These are phyloP conservation scores for Colletotrichum spaethianum DNA, from an alignment of 2,329 filamentous ascomycete genomes.

Conservation along the genomic window DNA sequence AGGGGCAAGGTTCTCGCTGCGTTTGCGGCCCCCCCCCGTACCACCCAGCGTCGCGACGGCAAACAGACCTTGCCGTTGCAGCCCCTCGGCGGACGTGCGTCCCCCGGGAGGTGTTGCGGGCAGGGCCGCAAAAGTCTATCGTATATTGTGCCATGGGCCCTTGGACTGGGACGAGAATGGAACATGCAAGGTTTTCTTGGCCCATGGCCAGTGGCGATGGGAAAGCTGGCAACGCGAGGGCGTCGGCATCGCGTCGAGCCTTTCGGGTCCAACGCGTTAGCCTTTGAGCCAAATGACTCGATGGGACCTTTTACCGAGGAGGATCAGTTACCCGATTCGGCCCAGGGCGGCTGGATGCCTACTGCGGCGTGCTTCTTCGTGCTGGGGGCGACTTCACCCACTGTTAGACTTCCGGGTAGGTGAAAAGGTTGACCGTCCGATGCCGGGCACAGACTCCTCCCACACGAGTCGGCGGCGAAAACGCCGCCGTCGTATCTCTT, in stretches of 20 bases:
- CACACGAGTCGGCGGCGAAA: conserved; percentile 19
- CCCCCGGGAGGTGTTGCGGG: conserved; percentile 13
- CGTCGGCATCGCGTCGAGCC: neutral
- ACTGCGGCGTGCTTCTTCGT: neutral
- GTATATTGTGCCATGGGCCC: conserved; percentile 8
- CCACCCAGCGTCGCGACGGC: conserved; percentile 5
- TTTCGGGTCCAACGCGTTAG: neutral
- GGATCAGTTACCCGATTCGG: neutral
- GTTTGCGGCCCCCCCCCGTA: neutral
- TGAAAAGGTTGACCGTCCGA: conserved; percentile 23
- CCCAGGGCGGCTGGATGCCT: neutral
- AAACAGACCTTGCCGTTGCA: conserved; percentile 10
- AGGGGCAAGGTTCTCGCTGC: neutral
- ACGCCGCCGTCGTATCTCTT: conserved; percentile 5
- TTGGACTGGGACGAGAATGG: conserved; percentile 14
- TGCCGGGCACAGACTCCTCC: conserved; percentile 17
- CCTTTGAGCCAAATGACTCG: neutral
- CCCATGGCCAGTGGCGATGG: conserved; percentile 15
- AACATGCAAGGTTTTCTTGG: conserved; percentile 21
- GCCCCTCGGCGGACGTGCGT: conserved; percentile 14
- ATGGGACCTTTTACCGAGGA: neutral
- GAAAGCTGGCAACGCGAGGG: neutral
- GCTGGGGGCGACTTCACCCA: conserved; percentile 3
- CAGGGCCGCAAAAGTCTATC: conserved; percentile 32
- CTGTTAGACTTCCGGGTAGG: conserved; percentile 31